Percentiles rank a stretch among this genome's conserved stretches.
Conservation (phyloP, 768 basidiomycete genomes). For the Suillus americanus region DNA sequence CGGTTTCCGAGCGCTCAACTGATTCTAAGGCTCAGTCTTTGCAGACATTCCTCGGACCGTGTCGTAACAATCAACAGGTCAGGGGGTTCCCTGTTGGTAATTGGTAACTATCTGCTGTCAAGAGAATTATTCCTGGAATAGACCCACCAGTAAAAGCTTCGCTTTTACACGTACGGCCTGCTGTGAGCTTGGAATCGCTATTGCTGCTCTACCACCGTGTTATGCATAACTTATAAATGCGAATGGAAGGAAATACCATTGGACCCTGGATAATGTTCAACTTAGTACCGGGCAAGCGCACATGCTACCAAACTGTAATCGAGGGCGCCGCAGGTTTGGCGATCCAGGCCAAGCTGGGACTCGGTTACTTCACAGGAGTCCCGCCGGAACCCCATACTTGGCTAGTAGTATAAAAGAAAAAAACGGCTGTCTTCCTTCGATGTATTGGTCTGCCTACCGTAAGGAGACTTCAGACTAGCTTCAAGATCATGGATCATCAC, state of each 20-base stretch:
- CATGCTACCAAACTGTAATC: background rate
- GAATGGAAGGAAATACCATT: background rate
- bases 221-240: background rate
- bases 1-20: background rate
- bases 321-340: background rate
- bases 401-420: background rate
- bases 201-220: background rate
- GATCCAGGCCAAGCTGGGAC: background rate
- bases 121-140: background rate
- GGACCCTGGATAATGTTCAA: background rate
- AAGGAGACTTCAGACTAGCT: background rate
- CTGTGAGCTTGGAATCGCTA: background rate
- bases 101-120: background rate
- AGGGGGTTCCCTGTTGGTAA: background rate
- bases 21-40: background rate
- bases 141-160: background rate
- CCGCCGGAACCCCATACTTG: background rate
- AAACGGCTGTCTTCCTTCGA: background rate
- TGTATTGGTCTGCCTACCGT: background rate
- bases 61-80: background rate
- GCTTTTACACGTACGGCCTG: background rate
- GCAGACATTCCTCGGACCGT: constrained; percentile 2
- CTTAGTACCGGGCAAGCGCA: background rate
- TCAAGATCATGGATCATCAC: background rate
- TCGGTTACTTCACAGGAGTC: background rate